phyloP scores from a whole-genome alignment of 352 stramenopile genomes.

The Globisporangium splendens region DNA sequence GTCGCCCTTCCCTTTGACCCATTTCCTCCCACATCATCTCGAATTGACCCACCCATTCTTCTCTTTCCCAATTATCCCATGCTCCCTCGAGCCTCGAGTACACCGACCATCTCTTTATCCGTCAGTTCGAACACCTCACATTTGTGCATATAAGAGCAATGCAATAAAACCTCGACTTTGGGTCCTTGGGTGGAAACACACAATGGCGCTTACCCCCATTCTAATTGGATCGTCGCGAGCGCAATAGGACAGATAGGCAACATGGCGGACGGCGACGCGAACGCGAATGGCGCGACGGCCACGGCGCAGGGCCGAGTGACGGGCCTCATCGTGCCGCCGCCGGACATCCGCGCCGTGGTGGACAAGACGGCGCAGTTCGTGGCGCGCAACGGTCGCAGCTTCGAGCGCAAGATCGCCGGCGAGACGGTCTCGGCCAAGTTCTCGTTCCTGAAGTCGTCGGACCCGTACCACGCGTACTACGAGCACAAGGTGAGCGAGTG shows the following conservation, averaged over 20 bases:
- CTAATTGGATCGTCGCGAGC: neutral
- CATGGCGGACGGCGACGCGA: slow-evolving; percentile 7
- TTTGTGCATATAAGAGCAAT: too few relatives aligned
- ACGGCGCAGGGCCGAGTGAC: slow-evolving; percentile 76
- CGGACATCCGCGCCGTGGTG: slow-evolving; percentile 96
- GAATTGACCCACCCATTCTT: too few relatives aligned
- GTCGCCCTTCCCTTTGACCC: too few relatives aligned
- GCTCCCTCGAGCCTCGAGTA: too few relatives aligned
- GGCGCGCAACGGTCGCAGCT: slow-evolving; percentile 95
- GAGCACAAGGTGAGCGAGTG: slow-evolving; percentile 94
- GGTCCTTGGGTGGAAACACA: too few relatives aligned
- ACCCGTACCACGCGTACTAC: slow-evolving; percentile 99
- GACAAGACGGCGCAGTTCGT: slow-evolving; percentile 99
- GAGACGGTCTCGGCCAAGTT: slow-evolving; percentile 97
- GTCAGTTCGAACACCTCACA: too few relatives aligned
- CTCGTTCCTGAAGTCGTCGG: slow-evolving; percentile 92
- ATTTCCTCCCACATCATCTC: too few relatives aligned
- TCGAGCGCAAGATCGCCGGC: slow-evolving; percentile 96
- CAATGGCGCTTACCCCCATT: neutral
- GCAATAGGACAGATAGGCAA: neutral
- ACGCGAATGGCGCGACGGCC: neutral
- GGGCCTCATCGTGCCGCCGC: slow-evolving; percentile 96
- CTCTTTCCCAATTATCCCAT: too few relatives aligned
- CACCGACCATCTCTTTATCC: too few relatives aligned
- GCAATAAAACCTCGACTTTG: too few relatives aligned